Evolutionary conservation across 2,329 filamentous ascomycete genomes (phyloP).

Genomic region (Onygenales sp.): DNA sequence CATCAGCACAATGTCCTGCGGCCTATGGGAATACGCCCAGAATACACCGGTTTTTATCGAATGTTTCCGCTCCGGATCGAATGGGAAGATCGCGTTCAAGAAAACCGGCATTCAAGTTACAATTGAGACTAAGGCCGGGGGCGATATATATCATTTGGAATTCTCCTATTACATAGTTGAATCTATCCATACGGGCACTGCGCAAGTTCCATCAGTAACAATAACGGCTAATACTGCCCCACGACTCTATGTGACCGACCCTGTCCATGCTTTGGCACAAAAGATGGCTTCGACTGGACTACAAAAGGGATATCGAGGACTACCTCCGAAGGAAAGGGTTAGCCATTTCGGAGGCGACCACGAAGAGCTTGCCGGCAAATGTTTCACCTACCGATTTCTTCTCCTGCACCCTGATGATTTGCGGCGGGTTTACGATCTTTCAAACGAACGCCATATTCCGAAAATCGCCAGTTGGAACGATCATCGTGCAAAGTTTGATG

Average conservation of each 20-base stretch:
- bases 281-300: not conserved
- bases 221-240: slow-evolving; percentile 29
- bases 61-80: slow-evolving; percentile 7
- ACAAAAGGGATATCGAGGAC: not conserved
- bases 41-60: slow-evolving; percentile 34
- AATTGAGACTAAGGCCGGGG: slow-evolving; percentile 31
- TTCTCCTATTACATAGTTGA: slow-evolving; percentile 14
- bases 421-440: slow-evolving; percentile 18
- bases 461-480: slow-evolving; percentile 15
- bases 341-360: slow-evolving; percentile 12
- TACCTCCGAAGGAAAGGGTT: slow-evolving; percentile 9
- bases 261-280: slow-evolving; percentile 4
- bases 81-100: slow-evolving; percentile 32
- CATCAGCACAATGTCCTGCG: slow-evolving; percentile 31
- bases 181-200: slow-evolving; percentile 13
- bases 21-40: slow-evolving; percentile 38
- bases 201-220: slow-evolving; percentile 25
- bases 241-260: slow-evolving; percentile 12
- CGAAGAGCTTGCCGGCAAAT: slow-evolving; percentile 12
- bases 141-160: slow-evolving; percentile 29
- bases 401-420: slow-evolving; percentile 19
- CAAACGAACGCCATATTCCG: slow-evolving; percentile 12
- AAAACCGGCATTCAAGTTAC: slow-evolving; percentile 35
- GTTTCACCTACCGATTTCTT: slow-evolving; percentile 40
- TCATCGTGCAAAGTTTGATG: not conserved